Evolutionary conservation across 2,329 filamentous ascomycete species (phyloP).

Genomic region (Aureobasidium lini): DNA sequence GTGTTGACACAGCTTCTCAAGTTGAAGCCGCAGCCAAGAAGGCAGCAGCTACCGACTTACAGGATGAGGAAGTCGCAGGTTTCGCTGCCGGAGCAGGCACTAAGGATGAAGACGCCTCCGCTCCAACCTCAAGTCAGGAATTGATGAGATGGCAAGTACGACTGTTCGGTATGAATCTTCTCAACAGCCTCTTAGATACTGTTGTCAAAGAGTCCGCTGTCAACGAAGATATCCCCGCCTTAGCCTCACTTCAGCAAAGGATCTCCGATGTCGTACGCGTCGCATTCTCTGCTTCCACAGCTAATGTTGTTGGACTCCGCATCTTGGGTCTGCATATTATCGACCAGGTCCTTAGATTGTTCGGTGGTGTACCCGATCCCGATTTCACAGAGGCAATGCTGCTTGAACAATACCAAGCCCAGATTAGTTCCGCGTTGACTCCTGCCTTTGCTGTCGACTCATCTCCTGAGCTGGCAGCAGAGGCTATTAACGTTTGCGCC

Average conservation of each 20-base stretch:
- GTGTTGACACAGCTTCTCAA: slow-evolving; percentile 37
- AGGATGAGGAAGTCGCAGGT: slow-evolving; percentile 93
- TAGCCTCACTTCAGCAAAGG: slow-evolving; percentile 69
- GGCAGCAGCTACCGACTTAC: slow-evolving; percentile 59
- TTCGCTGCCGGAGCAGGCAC: slow-evolving; percentile 71
- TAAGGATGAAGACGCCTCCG: slow-evolving; percentile 35
- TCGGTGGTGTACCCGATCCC: slow-evolving; percentile 89
- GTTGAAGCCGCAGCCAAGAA: slow-evolving; percentile 40
- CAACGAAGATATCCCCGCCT: slow-evolving; percentile 70
- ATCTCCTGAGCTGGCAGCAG: slow-evolving; percentile 87
- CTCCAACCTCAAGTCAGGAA: slow-evolving; percentile 58
- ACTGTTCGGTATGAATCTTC: slow-evolving; percentile 84
- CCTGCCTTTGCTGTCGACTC: slow-evolving; percentile 95
- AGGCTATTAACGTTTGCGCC: slow-evolving; percentile 96
- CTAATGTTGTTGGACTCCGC: slow-evolving; percentile 79
- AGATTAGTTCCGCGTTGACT: slow-evolving; percentile 93
- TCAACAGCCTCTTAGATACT: slow-evolving; percentile 73
- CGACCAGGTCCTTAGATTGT: slow-evolving; percentile 87
- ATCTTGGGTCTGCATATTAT: slow-evolving; percentile 92
- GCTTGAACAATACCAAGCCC: slow-evolving; percentile 95
- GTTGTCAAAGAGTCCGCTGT: slow-evolving; percentile 71
- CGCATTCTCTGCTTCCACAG: slow-evolving; percentile 94
- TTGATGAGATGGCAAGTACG: slow-evolving; percentile 91
- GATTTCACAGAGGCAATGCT: slow-evolving; percentile 97
- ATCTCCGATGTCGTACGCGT: slow-evolving; percentile 92